Evolutionary conservation across 371 early-diverging fungal genomes (phyloP), one percentile per base, ranked within the genome.

Genomic region (Haplosporangium sp.): DNA sequence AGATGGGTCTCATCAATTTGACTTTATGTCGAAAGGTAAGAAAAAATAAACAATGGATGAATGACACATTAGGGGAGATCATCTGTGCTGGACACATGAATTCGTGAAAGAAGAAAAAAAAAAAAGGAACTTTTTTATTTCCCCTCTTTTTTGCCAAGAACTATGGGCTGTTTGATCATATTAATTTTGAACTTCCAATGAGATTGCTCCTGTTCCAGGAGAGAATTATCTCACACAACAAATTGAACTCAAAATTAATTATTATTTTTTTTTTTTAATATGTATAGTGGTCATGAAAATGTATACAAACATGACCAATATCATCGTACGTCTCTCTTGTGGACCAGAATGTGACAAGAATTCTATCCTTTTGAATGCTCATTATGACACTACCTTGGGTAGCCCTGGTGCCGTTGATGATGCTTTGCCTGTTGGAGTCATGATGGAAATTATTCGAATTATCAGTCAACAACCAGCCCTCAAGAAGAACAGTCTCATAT

Each of bases 401-500:
- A 86, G 86, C n/a, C 88, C 89, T 7, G 89, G 89, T 19, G 89
- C 90, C 4, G 87, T 88, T 1, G 94, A 94, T 76, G 94, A 92
- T 82, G 93, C 89, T 6, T 87, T 89, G 4, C 89, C 90, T 34
- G 84, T 88, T n/a, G 92, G 90, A 13, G 88, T 93, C 58, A 92
- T 94, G 93, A 79, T 94, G 57, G 94, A 94, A 65, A 62, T 91
- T 52, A 85, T 92, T 42, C 91, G 93, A 27, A 84, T 92, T 4
- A 56, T 94, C 35, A 87, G 89, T 50, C 83, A 82, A 61, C 81
- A 85, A 27, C 75, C 85, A 45, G 71, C 84, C 0, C 71, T 76
- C 35, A 85, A 84, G 71, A 83, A 82, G 73, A 90, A 92, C 68
- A 69, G 88, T 2, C 68, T 90, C 44, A 85, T 91, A 7, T 89